Evolutionary conservation across 2,329 filamentous ascomycete species (phyloP), one percentile per base, ranked within the genome.

Genomic region (Colletotrichum lentis): DNA sequence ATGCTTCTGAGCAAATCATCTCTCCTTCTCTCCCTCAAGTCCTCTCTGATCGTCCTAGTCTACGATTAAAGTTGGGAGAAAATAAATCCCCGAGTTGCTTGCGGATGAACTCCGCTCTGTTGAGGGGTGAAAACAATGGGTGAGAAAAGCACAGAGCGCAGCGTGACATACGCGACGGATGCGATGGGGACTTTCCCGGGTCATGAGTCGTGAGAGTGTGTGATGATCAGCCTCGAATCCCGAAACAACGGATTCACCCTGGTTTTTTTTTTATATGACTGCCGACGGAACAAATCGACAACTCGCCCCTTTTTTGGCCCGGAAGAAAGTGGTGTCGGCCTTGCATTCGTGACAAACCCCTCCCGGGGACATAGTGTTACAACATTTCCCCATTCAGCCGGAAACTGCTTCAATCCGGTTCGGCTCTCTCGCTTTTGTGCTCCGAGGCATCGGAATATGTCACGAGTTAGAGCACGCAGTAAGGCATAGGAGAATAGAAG

Each of bases 61-160:
- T 24, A 37, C n/a, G 54, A 53, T 56, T 55, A 58, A 22, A 68
- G 62, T 68, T 65, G 60, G 18, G 39, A 46, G 47, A 64, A 64
- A 49, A 64, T 54, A 64, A 67, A 54, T 59, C 47, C 60, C 64
- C 64, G 64, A 59, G 18, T 64, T 59, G 35, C 44, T 47, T 56
- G 60, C 18, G 41, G 46, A 41, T 18, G 60, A 31, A 53, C 60
- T 67, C 55, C 62, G 49, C 50, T 55, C 54, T 59, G 54, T 37
- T 46, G 66, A 66, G 65, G 55, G 66, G 50, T 60, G 16, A 60
- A 8, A 31, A 44, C 20, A 24, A 24, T 22, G 50, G 20, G 41
- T 8, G 31, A 22, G 41, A 31, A 43, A 56, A 52, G 65, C 65
- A 65, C 65, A 68, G 55, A 60, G 61, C 55, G 46, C 55, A 43